Evolutionary conservation across 495 filamentous ascomycete genomes (phyloP).

Genomic region (Podospora tetraspora): DNA sequence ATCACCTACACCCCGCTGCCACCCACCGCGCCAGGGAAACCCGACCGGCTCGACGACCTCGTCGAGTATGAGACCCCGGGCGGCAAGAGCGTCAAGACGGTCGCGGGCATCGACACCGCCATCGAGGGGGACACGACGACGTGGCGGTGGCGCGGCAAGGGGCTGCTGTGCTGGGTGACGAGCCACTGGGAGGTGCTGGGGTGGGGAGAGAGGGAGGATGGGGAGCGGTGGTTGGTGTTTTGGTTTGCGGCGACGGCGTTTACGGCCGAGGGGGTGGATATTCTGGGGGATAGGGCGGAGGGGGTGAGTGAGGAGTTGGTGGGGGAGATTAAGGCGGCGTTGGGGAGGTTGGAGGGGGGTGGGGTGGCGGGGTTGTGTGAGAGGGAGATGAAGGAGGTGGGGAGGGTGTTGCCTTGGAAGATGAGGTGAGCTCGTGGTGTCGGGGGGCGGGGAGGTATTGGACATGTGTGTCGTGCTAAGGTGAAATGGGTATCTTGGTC

Average conservation of each 20-base stretch:
- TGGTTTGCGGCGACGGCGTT: conserved; percentile 72
- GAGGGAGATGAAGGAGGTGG: conserved; percentile 42
- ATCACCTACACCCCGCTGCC: conserved; percentile 61
- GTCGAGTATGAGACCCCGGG: conserved; percentile 56
- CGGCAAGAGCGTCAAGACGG: conserved; percentile 47
- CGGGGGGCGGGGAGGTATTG: neutral
- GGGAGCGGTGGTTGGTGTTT: conserved; percentile 61
- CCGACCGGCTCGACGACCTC: conserved; percentile 55
- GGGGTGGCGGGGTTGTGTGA: conserved; percentile 37
- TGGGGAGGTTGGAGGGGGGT: conserved; percentile 38
- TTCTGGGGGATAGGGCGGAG: conserved; percentile 55
- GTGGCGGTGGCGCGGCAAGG: conserved; percentile 71
- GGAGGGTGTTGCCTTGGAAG: conserved; percentile 43
- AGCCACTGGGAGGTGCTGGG: conserved; percentile 73
- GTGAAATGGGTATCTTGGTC: conserved; percentile 4
- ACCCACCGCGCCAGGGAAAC: conserved; percentile 17
- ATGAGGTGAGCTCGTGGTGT: conserved; percentile 15
- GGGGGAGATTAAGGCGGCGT: conserved; percentile 37
- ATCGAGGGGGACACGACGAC: conserved; percentile 33
- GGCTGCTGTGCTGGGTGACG: conserved; percentile 56
- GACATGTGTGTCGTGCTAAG: neutral
- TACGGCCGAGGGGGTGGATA: conserved; percentile 68
- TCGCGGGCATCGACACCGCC: conserved; percentile 61
- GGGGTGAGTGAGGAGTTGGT: conserved; percentile 47
- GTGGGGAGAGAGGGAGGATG: conserved; percentile 49